Conservation (phyloP, 257 asterid genomes). For the Ilex asprella region DNA sequence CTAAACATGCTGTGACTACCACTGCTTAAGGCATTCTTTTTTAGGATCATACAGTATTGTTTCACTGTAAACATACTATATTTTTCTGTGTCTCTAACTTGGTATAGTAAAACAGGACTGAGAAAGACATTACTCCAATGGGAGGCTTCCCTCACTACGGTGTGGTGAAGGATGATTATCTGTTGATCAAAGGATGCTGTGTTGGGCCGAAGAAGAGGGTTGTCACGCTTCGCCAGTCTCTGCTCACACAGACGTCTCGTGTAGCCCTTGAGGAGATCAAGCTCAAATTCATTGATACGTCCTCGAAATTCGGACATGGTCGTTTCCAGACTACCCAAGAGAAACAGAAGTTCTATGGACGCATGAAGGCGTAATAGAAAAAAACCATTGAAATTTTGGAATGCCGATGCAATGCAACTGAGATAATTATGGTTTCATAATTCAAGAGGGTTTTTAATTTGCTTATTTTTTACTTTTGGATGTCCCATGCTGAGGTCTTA, state of each 20-base stretch:
- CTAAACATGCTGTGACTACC: no score
- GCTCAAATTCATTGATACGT: slow-evolving; percentile 47
- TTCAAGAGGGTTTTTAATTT: no score
- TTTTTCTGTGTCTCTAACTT: neutral
- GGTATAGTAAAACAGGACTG: slow-evolving; percentile 29
- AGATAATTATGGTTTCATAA: no score
- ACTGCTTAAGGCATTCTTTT: no score
- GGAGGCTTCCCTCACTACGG: slow-evolving; percentile 57
- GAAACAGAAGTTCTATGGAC: slow-evolving; percentile 40
- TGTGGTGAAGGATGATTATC: slow-evolving; percentile 45
- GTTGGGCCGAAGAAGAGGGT: slow-evolving; percentile 54
- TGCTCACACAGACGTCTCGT: slow-evolving; percentile 43
- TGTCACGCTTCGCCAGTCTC: slow-evolving; percentile 42
- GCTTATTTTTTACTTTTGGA: no score
- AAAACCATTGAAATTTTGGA: no score
- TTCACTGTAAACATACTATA: no score
- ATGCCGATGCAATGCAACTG: no score
- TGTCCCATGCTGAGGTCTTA: no score
- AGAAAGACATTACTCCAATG: slow-evolving; percentile 46
- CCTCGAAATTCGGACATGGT: slow-evolving; percentile 53
- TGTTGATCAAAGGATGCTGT: slow-evolving; percentile 47
- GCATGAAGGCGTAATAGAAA: slow-evolving; percentile 31
- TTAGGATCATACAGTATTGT: no score
- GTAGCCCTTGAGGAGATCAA: slow-evolving; percentile 46
- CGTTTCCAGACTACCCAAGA: slow-evolving; percentile 50